Base-by-base conservation (phyloP, 208 protist species). In the Hexamita inflata region DNA sequence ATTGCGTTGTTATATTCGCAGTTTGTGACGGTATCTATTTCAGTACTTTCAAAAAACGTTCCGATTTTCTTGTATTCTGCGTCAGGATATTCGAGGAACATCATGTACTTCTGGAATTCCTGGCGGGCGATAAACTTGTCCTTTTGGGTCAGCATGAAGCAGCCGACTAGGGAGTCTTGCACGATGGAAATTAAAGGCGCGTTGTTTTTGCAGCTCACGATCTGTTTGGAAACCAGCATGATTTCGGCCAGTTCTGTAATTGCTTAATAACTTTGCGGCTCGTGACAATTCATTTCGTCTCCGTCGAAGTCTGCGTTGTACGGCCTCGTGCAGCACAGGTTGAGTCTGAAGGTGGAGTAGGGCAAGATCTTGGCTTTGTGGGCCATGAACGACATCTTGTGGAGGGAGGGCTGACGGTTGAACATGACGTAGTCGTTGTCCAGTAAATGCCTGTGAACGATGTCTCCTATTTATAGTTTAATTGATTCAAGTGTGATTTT, bases 281-380 rank as follows among this genome's bases (percentile, higher is more conserved):
- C 91, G 84, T 99, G 96, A 68, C 98, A 78, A 84, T 99, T 99
- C 96, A 99, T 99, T 85, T 99, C 96, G 83, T 99, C 96, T 65
- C 96, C 96, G 85, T 99, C 96, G 79, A 99, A 99, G 83, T 99
- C 96, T 38, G 96, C 96, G 85, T 99, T 99, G 85, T 99, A 99
- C 59, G 96, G 95, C 0, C 42, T 60, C 2, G 76, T 75, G n/a
- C 42, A 64, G 41, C 87, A 94, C 7, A 99, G 86, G 85, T 99
- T 99, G 1, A 99, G 85, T 75, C 96, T 89, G 81, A 98, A 98
- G 13, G 96, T 98, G 53, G 91, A 95, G 85, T 95, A 97, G 73
- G 94, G 95, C 68, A 98, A 87, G 28, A 88, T 74, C 34, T 86
- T 80, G 53, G 90, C 82, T n/a, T 81, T 29, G 76, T 93, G 95